Evolutionary conservation across 2,329 filamentous ascomycete genomes (phyloP).

Genomic region (Aureobasidium leucospermi): DNA sequence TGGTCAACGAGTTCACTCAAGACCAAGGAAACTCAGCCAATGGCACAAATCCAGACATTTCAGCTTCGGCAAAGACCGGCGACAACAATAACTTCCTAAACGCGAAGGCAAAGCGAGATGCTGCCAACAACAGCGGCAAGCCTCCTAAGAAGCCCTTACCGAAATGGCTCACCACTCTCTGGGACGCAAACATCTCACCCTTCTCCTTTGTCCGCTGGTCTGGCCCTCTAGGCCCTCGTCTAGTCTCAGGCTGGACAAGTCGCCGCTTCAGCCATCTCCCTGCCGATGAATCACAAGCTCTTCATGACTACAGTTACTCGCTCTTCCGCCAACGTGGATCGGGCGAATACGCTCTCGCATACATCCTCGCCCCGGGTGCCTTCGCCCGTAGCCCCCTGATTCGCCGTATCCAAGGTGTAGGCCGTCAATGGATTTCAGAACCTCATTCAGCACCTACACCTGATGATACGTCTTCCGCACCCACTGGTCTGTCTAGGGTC

Average conservation of each 20-base stretch:
- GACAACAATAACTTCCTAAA: slow-evolving; percentile 52
- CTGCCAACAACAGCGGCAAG: slow-evolving; percentile 26
- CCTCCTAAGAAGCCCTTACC: slow-evolving; percentile 58
- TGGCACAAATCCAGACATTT: slow-evolving; percentile 15
- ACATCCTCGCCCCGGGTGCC: slow-evolving; percentile 87
- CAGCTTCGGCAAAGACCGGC: slow-evolving; percentile 17
- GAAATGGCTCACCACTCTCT: slow-evolving; percentile 84
- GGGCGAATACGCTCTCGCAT: slow-evolving; percentile 87
- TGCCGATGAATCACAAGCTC: slow-evolving; percentile 65
- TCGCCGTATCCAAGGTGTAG: slow-evolving; percentile 76
- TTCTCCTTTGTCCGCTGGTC: slow-evolving; percentile 85
- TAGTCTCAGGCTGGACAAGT: slow-evolving; percentile 92
- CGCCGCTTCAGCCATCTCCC: slow-evolving; percentile 88
- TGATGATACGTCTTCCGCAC: slow-evolving; percentile 20
- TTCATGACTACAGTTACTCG: slow-evolving; percentile 91
- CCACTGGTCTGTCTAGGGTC: slow-evolving; percentile 19
- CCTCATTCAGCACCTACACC: slow-evolving; percentile 22
- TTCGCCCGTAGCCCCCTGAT: slow-evolving; percentile 85
- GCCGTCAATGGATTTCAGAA: slow-evolving; percentile 54
- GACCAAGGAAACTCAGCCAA: slow-evolving; percentile 53
- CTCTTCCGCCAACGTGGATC: slow-evolving; percentile 88
- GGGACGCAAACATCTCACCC: slow-evolving; percentile 94
- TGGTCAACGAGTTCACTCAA: slow-evolving; percentile 72
- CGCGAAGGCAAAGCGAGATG: slow-evolving; percentile 32
- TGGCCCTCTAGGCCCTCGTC: slow-evolving; percentile 80